A percentile compares a stretch with the other conserved stretches of the same genome.
Conservation (phyloP, 371 early-diverging fungal species). For the Mucor racemosus region DNA sequence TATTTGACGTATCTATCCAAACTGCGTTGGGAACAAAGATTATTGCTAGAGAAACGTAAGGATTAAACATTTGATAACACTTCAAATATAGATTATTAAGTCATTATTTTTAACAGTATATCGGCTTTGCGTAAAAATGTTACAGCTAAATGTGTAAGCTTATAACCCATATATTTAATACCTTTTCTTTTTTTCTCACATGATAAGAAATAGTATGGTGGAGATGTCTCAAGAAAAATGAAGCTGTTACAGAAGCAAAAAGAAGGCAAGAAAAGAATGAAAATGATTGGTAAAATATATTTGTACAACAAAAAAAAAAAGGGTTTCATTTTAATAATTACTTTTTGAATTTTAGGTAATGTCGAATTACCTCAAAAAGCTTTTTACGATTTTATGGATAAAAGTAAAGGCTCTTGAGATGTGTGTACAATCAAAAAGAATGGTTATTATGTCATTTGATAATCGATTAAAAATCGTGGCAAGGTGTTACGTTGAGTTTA, state of each 20-base stretch:
- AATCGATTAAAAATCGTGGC: not conserved
- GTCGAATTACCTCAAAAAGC: slow-evolving; percentile 77
- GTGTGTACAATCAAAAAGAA: not conserved
- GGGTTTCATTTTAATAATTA: not conserved
- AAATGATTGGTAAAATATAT: slow-evolving; percentile 60
- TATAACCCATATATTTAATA: not conserved
- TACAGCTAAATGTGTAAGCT: slow-evolving; percentile 89
- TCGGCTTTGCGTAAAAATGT: slow-evolving; percentile 90
- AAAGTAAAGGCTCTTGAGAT: slow-evolving; percentile 26
- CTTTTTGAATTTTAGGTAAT: slow-evolving; percentile 46
- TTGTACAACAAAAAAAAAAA: not conserved
- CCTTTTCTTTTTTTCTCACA: not conserved
- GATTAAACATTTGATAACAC: not conserved
- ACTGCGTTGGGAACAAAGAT: slow-evolving; percentile 82
- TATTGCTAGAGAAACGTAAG: slow-evolving; percentile 87
- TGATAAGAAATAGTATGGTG: slow-evolving; percentile 73
- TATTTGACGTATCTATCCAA: slow-evolving; percentile 94
- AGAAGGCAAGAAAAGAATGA: slow-evolving; percentile 88
- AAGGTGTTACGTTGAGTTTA: not conserved
- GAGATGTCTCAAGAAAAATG: slow-evolving; percentile 93
- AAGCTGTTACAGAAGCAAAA: slow-evolving; percentile 90
- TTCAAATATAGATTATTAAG: not conserved
- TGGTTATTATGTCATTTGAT: not conserved
- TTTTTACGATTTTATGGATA: slow-evolving; percentile 73
- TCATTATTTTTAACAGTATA: slow-evolving; percentile 49